phyloP scores from a whole-genome alignment of 805 yeast species.

The Kuraishia molischiana region DNA sequence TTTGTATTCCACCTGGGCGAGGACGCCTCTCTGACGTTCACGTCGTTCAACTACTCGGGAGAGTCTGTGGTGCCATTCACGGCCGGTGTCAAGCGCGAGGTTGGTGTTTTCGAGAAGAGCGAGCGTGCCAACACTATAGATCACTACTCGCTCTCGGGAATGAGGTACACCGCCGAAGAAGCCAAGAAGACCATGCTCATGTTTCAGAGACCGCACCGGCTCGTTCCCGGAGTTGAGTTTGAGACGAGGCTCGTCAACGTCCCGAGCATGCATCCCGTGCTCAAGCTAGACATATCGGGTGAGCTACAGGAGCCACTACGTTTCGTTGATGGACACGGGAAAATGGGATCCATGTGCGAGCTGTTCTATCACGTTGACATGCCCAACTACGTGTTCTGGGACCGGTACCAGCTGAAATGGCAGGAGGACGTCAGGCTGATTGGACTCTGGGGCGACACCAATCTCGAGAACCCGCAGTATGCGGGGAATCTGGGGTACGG shows the following conservation, averaged over 20 bases:
- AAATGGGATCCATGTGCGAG: conserved; percentile 10
- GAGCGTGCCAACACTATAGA: background rate
- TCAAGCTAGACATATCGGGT: background rate
- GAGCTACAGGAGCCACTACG: background rate
- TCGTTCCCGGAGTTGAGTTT: background rate
- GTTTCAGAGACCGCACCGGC: background rate
- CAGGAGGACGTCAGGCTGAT: conserved; percentile 3
- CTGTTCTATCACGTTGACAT: conserved; percentile 14
- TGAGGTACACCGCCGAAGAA: background rate
- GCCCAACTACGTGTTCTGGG: conserved; percentile 16
- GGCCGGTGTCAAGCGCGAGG: background rate
- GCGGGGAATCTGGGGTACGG: conserved; percentile 14
- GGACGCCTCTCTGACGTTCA: background rate
- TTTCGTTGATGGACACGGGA: background rate
- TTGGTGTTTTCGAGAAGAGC: background rate
- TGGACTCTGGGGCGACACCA: conserved; percentile 11
- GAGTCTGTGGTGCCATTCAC: background rate
- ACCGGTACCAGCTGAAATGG: conserved; percentile 15
- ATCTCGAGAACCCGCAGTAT: conserved; percentile 22
- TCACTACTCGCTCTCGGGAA: background rate
- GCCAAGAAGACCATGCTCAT: conserved; percentile 1
- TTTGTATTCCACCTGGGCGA: background rate
- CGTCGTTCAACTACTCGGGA: background rate
- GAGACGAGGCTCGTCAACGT: background rate
- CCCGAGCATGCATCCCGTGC: background rate